A percentile compares a stretch with the other conserved stretches of the same genome.
phyloP scores from a whole-genome alignment of 129 eudicot species.

The Heracleum sosnowskyi region DNA sequence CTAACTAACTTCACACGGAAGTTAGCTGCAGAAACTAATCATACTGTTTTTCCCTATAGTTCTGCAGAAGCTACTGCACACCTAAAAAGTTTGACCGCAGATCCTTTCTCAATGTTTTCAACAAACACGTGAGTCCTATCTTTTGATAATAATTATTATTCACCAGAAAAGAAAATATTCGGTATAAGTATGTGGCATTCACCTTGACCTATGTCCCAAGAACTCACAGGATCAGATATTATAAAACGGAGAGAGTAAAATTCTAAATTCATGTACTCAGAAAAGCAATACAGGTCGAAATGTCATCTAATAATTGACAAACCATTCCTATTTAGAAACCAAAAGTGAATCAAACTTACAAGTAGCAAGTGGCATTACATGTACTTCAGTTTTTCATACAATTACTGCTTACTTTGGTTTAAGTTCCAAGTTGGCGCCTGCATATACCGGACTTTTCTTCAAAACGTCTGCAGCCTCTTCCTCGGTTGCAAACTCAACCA shows the following conservation, averaged over 20 bases:
- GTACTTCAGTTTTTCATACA: neutral
- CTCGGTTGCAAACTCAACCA: slow-evolving; percentile 80
- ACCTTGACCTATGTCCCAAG: neutral
- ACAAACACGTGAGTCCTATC: neutral
- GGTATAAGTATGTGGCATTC: neutral
- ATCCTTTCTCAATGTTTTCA: neutral
- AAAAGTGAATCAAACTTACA: neutral
- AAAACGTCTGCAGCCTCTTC: slow-evolving; percentile 69
- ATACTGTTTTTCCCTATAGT: neutral
- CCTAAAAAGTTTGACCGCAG: neutral
- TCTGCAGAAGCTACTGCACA: neutral
- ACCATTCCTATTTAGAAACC: neutral
- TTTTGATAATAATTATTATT: neutral
- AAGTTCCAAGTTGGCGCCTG: slow-evolving; percentile 65
- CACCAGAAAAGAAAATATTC: neutral
- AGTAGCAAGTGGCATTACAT: neutral
- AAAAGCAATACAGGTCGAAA: neutral
- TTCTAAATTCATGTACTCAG: too few relatives aligned
- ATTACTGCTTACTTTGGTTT: slow-evolving; percentile 61
- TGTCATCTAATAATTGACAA: neutral
- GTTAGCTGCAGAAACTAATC: neutral
- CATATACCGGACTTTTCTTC: slow-evolving; percentile 50
- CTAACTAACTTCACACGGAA: neutral
- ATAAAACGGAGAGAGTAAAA: too few relatives aligned
- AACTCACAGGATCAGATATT: neutral